Base-by-base conservation (phyloP, 805 yeast species). In the Zygosaccharomyces pseudorouxii region DNA sequence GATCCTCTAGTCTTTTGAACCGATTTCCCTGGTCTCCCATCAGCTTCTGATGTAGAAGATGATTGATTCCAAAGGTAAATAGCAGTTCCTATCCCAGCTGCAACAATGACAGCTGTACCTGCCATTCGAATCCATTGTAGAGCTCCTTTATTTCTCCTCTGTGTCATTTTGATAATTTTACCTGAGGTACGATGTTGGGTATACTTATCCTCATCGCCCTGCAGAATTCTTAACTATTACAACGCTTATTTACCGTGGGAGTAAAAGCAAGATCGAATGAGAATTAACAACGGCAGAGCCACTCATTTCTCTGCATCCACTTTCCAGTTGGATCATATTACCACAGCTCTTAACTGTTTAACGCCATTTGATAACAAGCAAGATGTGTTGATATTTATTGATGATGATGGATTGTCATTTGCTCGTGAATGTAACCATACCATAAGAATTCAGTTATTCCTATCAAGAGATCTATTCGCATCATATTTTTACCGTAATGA, bases 391-490 rank as follows among this genome's bases (percentile, higher is more conserved):
- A 62, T 77, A n/a, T 64, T 63, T 11, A 73, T 80, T 39, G 75
- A 77, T 14, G 57, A 64, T 1, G 77, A 77, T 40, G 86, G 85
- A 0, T 54, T 81, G 10, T 71, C 75, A 22, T 76, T 81, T 59
- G 71, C 73, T 9, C 72, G 79, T 4, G 76, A 72, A 38, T 74
- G 72, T 47, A 71, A 72, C 20, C 77, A 74, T 57, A 67, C 75
- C 6, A 58, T 64, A 46, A 55, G 59, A 29, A 64, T 66, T 11
- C 68, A 65, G 43, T 48, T 74, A 62, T 57, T 64, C 35, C 46
- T 67, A 12, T 60, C 71, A 2, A 59, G 51, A 41, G 69, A 67
- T 35, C 36, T 67, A n/a, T 67, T 67, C 42, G 56, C 55, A 44
- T 55, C 67, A 0, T 66, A 63, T 45, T 42, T 47, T 6, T 66